Evolutionary conservation across 2,329 filamentous ascomycete species (phyloP), one percentile per base, ranked within the genome.

Genomic region (Colletotrichum cereale): DNA sequence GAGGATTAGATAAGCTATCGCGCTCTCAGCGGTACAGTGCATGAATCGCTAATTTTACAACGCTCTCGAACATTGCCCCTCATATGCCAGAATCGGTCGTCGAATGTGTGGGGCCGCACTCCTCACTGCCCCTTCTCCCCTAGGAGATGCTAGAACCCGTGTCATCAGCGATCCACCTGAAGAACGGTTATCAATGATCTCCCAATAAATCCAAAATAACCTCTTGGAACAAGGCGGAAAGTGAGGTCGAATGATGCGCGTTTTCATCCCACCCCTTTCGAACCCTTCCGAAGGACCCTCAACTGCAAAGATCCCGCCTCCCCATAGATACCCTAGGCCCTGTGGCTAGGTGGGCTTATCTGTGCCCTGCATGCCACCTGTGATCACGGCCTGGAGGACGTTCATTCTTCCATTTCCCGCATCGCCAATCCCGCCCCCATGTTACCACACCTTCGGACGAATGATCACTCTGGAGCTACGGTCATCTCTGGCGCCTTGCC

Each of bases 1-100:
- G 70, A 50, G 60, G 66, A 72, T 72, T 72, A 72, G 60, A 72
- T 72, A 72, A 72, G 66, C 70, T 53, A 71, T 47, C 38, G 52
- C 14, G 24, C 31, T 40, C 31, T 56, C 21, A 24, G 36, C 18
- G 47, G 34, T 26, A 42, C 34, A 36, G 48, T 65, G 68, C 68
- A 71, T 71, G 56, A 71, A 71, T 71, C 68, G 40, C 58, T 53
- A 71, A 71, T 68, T 16, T 71, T 58, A 63, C 42, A 48, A 44
- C 57, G 24, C 57, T 40, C 48, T 58, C 50, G 44, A 71, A 53
- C 63, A 71, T 71, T 71, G 65, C 64, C 57, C 57, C 52, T 68
- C 64, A 67, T 34, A 63, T 71, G 50, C 68, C 57, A 44, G 44
- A 71, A 57, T 58, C 50, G 57, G 64, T 42, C 65, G 40, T 31